Evolutionary conservation across 1,284 basidiomycete species (phyloP), one percentile per base, ranked within the genome.

Genomic region (Fomes fomentarius): DNA sequence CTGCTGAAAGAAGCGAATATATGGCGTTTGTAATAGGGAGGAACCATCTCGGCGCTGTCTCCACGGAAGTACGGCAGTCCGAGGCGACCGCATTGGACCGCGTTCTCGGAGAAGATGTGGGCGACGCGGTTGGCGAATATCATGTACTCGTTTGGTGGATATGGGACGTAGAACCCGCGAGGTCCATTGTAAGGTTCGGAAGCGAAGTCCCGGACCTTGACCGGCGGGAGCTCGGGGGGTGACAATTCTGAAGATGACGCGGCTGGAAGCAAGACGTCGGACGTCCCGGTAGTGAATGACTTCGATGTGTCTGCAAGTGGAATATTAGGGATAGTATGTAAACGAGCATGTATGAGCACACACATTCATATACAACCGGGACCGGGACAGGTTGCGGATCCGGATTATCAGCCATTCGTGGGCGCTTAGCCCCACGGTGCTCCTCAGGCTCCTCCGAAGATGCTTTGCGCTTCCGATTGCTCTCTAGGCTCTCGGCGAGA

Each of bases 141-240:
- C 25, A 61, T 41, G 21, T 49, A 57, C 44, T 70, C 64, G 4
- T 52, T 61, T 4, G 63, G 63, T 3, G 63, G 66, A 28, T 64
- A 46, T 2, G 66, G 64, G 19, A 66, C 61, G 46, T 70, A 68
- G 38, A 55, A 63, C 8, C 65, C 65, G 19, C 54, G 57, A 3
- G 56, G 59, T 12, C 66, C 63, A 17, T 58, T 42, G 57, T 67
- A 64, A 5, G 57, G 49, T 39, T 57, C 54, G 35, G 52, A 28
- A 1, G 62, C 69, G 35, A 61, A 72, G 53, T 72, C 70, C 34
- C 63, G 63, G 12, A 64, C 57, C 28, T 63, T 66, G 41, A 63
- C 52, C 12, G 58, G 55, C 8, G 56, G 51, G 2, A 61, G 51
- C 5, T 50, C 28, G 4, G 39, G n/a, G 11, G 47, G 26, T 6